These are phyloP conservation scores for Funneliformis mosseae DNA, from an alignment of 192 early-diverging fungal genomes.

Conservation along the genomic window DNA sequence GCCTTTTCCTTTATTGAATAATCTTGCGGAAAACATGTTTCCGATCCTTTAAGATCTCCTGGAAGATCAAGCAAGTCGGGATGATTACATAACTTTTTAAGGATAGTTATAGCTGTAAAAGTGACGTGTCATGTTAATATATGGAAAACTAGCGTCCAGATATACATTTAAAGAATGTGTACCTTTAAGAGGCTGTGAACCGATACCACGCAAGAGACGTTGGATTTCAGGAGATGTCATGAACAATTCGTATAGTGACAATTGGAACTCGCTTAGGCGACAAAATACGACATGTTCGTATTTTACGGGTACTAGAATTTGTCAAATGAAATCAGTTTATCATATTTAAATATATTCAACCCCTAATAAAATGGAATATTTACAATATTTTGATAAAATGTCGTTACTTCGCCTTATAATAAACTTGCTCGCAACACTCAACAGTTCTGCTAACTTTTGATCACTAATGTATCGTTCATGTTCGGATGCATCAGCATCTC, in stretches of 20 bases:
- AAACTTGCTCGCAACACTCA: conserved; percentile 86
- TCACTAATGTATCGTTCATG: conserved; percentile 78
- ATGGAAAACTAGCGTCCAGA: neutral
- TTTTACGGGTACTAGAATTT: conserved; percentile 83
- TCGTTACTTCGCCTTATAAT: conserved; percentile 98
- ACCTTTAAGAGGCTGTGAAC: conserved; percentile 78
- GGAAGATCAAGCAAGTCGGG: conserved; percentile 82
- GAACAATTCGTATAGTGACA: conserved; percentile 81
- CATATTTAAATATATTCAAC: neutral
- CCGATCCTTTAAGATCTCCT: conserved; percentile 60
- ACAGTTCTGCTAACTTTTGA: conserved; percentile 82
- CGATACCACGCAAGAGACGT: conserved; percentile 68
- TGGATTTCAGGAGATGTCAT: conserved; percentile 70
- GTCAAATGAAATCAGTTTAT: neutral
- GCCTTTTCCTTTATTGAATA: conserved; percentile 50
- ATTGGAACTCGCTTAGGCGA: conserved; percentile 74
- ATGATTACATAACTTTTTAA: conserved; percentile 98
- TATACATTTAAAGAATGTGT: conserved; percentile 31
- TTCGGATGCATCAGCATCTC: conserved; percentile 88
- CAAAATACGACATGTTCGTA: conserved; percentile 99
- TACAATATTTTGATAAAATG: conserved; percentile 94
- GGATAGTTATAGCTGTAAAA: conserved; percentile 74
- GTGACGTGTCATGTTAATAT: neutral
- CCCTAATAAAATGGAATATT: conserved; percentile 30
- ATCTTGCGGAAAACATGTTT: conserved; percentile 54